These are phyloP conservation scores for Erodium chrysanthum DNA, from an alignment of 441 rosid species.

Conservation along the genomic window DNA sequence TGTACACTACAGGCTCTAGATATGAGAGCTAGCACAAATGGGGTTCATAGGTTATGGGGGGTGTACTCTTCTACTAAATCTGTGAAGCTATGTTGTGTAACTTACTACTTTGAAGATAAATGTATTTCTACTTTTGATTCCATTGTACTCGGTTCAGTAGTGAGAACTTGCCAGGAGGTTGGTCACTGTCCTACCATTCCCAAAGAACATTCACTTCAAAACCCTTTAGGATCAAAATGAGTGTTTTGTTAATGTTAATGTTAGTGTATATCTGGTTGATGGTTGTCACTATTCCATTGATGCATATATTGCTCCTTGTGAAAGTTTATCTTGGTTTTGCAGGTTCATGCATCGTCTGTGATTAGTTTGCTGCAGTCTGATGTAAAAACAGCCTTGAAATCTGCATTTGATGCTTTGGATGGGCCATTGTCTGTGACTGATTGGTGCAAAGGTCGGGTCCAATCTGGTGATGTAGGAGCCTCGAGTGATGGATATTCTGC, in stretches of 20 bases:
- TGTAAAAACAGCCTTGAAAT: conserved; percentile 76
- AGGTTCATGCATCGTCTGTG: conserved; percentile 83
- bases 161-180: not conserved
- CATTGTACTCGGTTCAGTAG: not conserved
- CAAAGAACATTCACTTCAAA: not conserved
- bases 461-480: conserved; percentile 44
- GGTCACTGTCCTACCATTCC: not conserved
- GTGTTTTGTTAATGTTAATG: not conserved
- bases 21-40: not conserved
- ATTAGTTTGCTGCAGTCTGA: conserved; percentile 86
- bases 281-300: not conserved
- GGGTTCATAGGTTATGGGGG: not conserved
- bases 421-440: conserved; percentile 88
- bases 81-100: not conserved
- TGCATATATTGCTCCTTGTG: conserved; percentile 8
- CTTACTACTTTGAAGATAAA: not conserved
- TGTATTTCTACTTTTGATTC: not conserved
- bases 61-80: not conserved
- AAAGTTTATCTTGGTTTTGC: conserved; percentile 25
- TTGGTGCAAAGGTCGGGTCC: conserved; percentile 94
- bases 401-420: conserved; percentile 77
- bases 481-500: conserved; percentile 61
- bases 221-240: not conserved
- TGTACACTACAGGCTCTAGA: not conserved
- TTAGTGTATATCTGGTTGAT: conserved; percentile 1